Evolutionary conservation across 805 yeast species (phyloP), one percentile per base, ranked within the genome.

Genomic region (Cyberlindnera euphorbiae): DNA sequence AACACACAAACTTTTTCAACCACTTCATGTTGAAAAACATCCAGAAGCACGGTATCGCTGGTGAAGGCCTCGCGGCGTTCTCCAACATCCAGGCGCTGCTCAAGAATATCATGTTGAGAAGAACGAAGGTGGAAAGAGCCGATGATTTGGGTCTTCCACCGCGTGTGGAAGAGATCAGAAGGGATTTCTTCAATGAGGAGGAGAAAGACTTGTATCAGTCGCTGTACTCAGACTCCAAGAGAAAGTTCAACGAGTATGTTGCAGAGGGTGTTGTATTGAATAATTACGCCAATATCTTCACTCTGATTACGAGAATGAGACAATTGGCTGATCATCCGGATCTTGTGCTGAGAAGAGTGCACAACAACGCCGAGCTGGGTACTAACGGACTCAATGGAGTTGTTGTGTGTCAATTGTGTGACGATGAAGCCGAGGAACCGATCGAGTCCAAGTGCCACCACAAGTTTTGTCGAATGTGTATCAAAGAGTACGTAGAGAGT

Each of bases 251-350:
- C 52, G 93, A 88, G 29, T 93, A 79, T 56, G 97, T 93, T 26
- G 93, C 94, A 16, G 90, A 86, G 55, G 98, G 98, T 61, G 96
- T 93, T 27, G 97, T 93, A 17, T 67, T 93, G 40, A 93, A 93
- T 62, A 93, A 93, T 59, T 93, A 93, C 63, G 98, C 98, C 30
- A 93, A 93, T 53, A 93, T 93, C 53, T 93, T 93, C 64, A 89
- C 97, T 0, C 70, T 93, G 38, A 89, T 93, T 52, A 93, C 98
- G 0, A 69, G 98, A 51, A 94, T 93, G 98, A 76, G 99, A 52
- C 98, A 93, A 61, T 67, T 93, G 50, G 97, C 98, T 0, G 98
- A 93, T 58, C 99, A 93, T 60, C 99, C 99, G 0, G 99, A 93
- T 62, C 66, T 93, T 44, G 97, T 93, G 1, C 66, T 93, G 55